Conservation (phyloP, 192 early-diverging fungal genomes). For the Backusella westeae region DNA sequence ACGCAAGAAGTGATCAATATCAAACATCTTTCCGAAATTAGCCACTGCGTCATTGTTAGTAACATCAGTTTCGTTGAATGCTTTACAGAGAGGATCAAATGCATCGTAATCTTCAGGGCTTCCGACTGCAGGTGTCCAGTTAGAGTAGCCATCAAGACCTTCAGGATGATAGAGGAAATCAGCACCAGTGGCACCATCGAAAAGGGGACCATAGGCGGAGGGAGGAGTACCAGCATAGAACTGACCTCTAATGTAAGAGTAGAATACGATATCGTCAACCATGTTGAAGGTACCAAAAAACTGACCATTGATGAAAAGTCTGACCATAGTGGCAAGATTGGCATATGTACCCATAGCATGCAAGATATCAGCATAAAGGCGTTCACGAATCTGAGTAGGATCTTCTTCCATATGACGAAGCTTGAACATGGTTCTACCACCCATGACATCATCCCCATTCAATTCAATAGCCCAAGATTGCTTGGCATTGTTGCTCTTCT, state of each 20-base stretch:
- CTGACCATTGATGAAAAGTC: conserved; percentile 44
- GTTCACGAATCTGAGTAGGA: conserved; percentile 53
- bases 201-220: conserved; percentile 37
- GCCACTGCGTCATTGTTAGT: conserved; percentile 30
- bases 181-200: conserved; percentile 46
- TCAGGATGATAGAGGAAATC: conserved; percentile 35
- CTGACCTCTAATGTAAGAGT: conserved; percentile 40
- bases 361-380: conserved; percentile 44
- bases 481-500: conserved; percentile 52
- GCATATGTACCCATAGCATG: conserved; percentile 42
- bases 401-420: conserved; percentile 49
- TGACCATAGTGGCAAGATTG: conserved; percentile 45
- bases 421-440: conserved; percentile 44
- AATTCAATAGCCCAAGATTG: conserved; percentile 44
- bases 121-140: conserved; percentile 19
- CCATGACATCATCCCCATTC: conserved; percentile 14
- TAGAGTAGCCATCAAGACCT: conserved; percentile 23
- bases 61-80: conserved; percentile 30
- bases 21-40: conserved; percentile 32
- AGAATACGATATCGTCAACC: conserved; percentile 42
- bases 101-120: conserved; percentile 30
- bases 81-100: conserved; percentile 31
- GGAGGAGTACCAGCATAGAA: conserved; percentile 38
- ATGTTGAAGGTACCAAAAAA: conserved; percentile 50
- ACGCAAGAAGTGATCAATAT: conserved; percentile 41